Evolutionary conservation across 208 protist genomes (phyloP).

Genomic region (Trypanosoma theileri): DNA sequence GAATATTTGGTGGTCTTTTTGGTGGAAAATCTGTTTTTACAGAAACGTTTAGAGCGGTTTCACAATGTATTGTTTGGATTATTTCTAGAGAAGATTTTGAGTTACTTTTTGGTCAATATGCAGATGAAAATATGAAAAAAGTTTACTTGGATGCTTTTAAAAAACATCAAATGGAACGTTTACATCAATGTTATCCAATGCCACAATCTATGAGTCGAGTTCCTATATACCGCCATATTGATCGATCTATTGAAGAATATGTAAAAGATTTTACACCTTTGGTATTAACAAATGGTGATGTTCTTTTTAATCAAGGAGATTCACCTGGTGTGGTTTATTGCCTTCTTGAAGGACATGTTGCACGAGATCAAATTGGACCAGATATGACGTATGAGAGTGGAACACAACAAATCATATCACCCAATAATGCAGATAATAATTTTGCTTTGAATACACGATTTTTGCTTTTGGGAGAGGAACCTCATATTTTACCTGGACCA

Average conservation of each 20-base stretch:
- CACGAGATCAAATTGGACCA: constrained; percentile 38
- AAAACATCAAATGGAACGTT: constrained; percentile 43
- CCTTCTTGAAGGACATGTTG: constrained; percentile 74
- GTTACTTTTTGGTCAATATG: constrained; percentile 48
- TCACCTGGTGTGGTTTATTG: constrained; percentile 73
- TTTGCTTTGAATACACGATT: constrained; percentile 66
- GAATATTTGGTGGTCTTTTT: constrained; percentile 80
- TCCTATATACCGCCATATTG: constrained; percentile 77
- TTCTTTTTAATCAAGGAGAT: constrained; percentile 78
- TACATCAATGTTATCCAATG: constrained; percentile 46
- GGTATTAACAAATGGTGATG: constrained; percentile 62
- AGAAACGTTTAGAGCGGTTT: constrained; percentile 64
- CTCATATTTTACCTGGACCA: constrained; percentile 67
- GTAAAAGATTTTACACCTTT: constrained; percentile 65
- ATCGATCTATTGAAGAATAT: constrained; percentile 42
- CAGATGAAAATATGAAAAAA: constrained; percentile 55
- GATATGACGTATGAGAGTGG: constrained; percentile 46
- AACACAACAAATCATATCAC: constrained; percentile 50
- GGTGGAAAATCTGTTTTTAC: constrained; percentile 50
- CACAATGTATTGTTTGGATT: constrained; percentile 79
- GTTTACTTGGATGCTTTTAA: constrained; percentile 51
- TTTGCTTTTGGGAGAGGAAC: constrained; percentile 82
- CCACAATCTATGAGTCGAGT: constrained; percentile 50
- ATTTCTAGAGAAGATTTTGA: constrained; percentile 68
- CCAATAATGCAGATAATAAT: constrained; percentile 50